Evolutionary conservation across 1,139 yeast genomes (phyloP).

Genomic region (Kazachstania sp.): DNA sequence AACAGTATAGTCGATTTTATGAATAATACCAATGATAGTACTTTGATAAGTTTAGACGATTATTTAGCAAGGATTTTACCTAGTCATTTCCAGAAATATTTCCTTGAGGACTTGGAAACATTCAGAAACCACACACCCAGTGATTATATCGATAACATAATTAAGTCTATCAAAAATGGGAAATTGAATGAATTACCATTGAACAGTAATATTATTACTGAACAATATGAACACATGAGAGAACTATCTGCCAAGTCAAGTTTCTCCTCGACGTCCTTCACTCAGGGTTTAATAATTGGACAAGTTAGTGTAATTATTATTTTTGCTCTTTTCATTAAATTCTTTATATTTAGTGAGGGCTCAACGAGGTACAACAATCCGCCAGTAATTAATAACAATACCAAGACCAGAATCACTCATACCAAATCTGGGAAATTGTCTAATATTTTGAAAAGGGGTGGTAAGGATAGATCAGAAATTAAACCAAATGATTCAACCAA

Average conservation of each 20-base stretch:
- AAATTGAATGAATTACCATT: neutral
- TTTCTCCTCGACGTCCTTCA: slow-evolving; percentile 50
- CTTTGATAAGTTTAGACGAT: slow-evolving; percentile 31
- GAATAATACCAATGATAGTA: slow-evolving; percentile 9
- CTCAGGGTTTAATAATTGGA: slow-evolving; percentile 73
- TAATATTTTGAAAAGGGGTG: slow-evolving; percentile 25
- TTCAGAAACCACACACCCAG: neutral
- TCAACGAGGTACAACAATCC: slow-evolving; percentile 15
- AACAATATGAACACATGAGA: neutral
- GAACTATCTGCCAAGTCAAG: slow-evolving; percentile 1
- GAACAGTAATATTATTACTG: neutral
- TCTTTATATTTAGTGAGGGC: slow-evolving; percentile 77
- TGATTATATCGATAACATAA: neutral
- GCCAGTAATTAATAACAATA: slow-evolving; percentile 6
- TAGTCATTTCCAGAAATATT: slow-evolving; percentile 29
- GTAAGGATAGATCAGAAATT: slow-evolving; percentile 20
- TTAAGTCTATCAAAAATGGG: neutral
- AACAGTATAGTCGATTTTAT: neutral
- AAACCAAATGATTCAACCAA: neutral
- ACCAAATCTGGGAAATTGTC: neutral
- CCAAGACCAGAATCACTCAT: neutral
- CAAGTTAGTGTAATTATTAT: slow-evolving; percentile 75
- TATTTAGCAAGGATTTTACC: slow-evolving; percentile 32
- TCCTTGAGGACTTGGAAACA: slow-evolving; percentile 14
- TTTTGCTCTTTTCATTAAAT: slow-evolving; percentile 65